Conservation (phyloP, 495 filamentous ascomycete species). For the Cenococcum geophilum region DNA sequence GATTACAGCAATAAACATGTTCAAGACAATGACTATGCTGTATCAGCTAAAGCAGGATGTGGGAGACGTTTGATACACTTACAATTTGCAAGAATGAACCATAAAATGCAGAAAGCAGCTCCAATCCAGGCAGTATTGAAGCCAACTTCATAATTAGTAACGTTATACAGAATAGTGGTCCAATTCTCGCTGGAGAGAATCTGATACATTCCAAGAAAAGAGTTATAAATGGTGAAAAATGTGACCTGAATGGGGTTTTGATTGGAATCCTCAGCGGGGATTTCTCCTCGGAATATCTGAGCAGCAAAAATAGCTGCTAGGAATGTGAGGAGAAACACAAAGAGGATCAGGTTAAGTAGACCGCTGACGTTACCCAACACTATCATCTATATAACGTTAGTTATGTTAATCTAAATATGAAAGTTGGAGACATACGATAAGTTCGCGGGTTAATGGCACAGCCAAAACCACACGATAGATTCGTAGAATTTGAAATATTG, state of each 20-base stretch:
- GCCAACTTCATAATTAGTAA: conserved; percentile 57
- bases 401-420: background rate
- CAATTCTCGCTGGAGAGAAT: conserved; percentile 97
- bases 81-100: conserved; percentile 89
- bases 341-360: conserved; percentile 89
- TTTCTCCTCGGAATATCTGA: conserved; percentile 84
- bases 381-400: conserved; percentile 41
- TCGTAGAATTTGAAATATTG: conserved; percentile 86
- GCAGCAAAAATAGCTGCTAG: conserved; percentile 88
- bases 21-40: conserved; percentile 70
- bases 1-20: conserved; percentile 99
- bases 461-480: conserved; percentile 89
- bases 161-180: conserved; percentile 80
- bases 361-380: conserved; percentile 89
- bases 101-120: conserved; percentile 84
- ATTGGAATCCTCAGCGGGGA: conserved; percentile 53
- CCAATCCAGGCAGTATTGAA: conserved; percentile 84
- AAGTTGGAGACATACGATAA: conserved; percentile 53
- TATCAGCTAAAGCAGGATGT: conserved; percentile 6
- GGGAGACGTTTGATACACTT: conserved; percentile 14
- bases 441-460: conserved; percentile 73
- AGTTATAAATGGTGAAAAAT: conserved; percentile 88
- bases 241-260: conserved; percentile 58
- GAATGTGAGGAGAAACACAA: conserved; percentile 93
- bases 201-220: conserved; percentile 97